Base-by-base conservation (phyloP, 1,284 basidiomycete genomes). In the Ustilago nuda region DNA sequence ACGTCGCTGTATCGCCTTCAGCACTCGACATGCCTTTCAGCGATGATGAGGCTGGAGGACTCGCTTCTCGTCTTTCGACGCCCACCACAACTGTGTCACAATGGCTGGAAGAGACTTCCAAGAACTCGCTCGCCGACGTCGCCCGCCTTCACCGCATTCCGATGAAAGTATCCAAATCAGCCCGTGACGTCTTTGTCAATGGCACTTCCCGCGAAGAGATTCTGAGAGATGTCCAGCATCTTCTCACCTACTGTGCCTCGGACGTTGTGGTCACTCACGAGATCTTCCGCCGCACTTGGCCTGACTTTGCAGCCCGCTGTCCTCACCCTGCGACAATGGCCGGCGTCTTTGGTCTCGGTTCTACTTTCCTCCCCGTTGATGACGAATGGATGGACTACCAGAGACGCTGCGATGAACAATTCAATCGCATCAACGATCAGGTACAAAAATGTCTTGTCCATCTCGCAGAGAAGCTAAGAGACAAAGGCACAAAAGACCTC, bases 281-380 rank as follows among this genome's bases (percentile, higher is more conserved):
- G 13, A 94, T 99, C 9, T 97, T 91, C 85, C 82, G 88, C 27
- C 90, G 91, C 67, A 92, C 93, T 8, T 89, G 98, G n/a, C 94
- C 95, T 0, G 89, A 91, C 0, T 99, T 97, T 85, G 88, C 94
- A 45, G 83, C 88, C 23, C 91, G 91, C 1, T 99, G 96, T 85
- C 95, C 95, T 0, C 94, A 93, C 86, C 96, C 96, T 0, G 95
- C 94, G 1, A 93, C 94, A 2, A 95, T 97, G 82, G 92, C 95
- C 0, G 96, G 97, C 9, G 90, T 97, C 19, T 87, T 97, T 55
- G 91, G 91, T 0, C 98, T 99, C 93, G 94, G 94, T 1, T 94
- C 92, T 53, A 92, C 93, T 51, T 93, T 98, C 78, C 88, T 99
- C 43, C 92, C 94, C 0, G 94, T 99, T 46, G 93, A 98, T 83